Base-by-base conservation (phyloP, 345 rosid genomes). In the Boechera divaricarpa region DNA sequence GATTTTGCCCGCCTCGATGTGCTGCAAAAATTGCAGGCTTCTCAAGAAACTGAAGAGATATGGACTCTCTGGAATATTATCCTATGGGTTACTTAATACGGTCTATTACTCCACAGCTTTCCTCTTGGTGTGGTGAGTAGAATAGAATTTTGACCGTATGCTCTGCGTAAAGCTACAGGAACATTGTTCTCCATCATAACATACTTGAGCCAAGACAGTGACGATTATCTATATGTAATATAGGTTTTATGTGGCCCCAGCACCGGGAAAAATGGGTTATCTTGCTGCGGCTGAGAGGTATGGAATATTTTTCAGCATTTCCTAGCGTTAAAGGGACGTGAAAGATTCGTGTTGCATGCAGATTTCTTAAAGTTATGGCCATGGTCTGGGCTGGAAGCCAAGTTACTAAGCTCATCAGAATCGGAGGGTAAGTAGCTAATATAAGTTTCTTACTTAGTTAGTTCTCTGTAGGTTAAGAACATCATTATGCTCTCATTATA, bases 361-460 rank as follows among this genome's bases (percentile, higher is more conserved):
- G 96, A 82, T 90, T 93, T 82, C 75, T 91, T 71, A 93, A 93
- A 83, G 81, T 93, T 69, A 86, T 93, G 92, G 98, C 98, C 45
- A 88, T 93, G 98, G 96, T 93, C 61, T 91, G 98, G 98, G 97
- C 91, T 71, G 98, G 97, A 79, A 93, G 98, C 85, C 97, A 93
- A 77, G 96, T 93, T 65, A 91, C 97, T 21, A 93, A 93, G 84
- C 87, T 91, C 68, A 55, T 85, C 42, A 85, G 97, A 82, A 91
- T 91, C 48, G 98, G 89, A 82, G 94, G 98, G 98, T 93, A 57
- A 85, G 92, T 68, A 80, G 51, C 87, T 74, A 32, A 10, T 73
- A 32, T 53, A 66, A 39, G 7, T 39, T 28, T 63, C 33, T 18
- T 39, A 38, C n/a, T 55, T 16, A n/a, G 21, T 61, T 76, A 28